These are phyloP conservation scores for Micromonas pusilla DNA, from an alignment of 139 green algal species.

Conservation along the genomic window DNA sequence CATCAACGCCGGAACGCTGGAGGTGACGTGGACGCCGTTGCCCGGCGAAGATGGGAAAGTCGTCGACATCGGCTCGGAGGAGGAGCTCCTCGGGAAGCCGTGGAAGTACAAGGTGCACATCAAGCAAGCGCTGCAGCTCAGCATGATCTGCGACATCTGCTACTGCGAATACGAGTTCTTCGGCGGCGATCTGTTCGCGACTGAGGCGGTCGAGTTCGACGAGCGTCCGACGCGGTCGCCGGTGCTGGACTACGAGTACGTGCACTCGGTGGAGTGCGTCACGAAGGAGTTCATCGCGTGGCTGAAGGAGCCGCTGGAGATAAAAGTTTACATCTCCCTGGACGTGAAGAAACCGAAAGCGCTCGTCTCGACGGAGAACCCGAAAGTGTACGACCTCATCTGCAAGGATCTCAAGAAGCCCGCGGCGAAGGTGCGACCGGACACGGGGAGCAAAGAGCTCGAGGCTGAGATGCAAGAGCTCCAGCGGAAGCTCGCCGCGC, in stretches of 20 bases:
- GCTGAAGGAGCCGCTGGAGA: neutral
- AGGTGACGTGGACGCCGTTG: neutral
- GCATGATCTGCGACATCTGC: neutral
- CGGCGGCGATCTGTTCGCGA: neutral
- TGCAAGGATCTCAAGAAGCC: neutral
- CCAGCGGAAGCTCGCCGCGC: neutral
- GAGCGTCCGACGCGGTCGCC: neutral
- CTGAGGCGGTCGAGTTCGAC: neutral
- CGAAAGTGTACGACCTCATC: neutral
- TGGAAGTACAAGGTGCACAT: neutral
- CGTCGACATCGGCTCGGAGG: neutral
- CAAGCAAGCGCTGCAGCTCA: neutral
- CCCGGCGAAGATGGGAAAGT: neutral
- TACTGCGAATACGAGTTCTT: neutral
- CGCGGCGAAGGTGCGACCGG: neutral
- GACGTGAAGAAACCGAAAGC: neutral
- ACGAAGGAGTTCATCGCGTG: neutral
- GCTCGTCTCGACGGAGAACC: neutral
- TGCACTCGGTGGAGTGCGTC: neutral
- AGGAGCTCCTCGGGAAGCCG: neutral
- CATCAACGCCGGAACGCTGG: neutral
- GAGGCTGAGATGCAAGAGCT: neutral
- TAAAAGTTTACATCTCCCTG: neutral
- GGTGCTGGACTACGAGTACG: neutral
- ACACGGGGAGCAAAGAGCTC: neutral